phyloP scores from a whole-genome alignment of 148 eudicot genomes.

The Chenopodium quinoa region DNA sequence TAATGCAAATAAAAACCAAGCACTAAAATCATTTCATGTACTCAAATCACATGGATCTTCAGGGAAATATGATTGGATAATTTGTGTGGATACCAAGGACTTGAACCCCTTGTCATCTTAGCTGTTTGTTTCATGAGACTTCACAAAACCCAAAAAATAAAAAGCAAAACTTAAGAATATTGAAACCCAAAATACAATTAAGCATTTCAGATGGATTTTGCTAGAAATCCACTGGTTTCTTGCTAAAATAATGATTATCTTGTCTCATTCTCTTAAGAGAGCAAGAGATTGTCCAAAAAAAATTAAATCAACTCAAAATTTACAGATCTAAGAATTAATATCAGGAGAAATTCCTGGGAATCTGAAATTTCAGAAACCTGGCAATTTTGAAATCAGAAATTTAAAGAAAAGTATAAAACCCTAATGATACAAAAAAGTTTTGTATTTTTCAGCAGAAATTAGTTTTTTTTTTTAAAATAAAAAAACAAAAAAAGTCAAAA shows the following conservation, averaged over 20 bases:
- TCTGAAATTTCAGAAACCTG: background rate
- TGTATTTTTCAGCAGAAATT: too few relatives aligned
- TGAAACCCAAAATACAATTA: background rate
- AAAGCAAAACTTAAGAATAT: background rate
- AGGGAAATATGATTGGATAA: background rate
- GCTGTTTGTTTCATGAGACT: background rate
- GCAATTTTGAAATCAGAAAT: background rate
- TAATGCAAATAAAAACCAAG: background rate
- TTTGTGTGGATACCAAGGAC: background rate
- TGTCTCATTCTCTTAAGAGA: background rate
- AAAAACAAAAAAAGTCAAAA: too few relatives aligned
- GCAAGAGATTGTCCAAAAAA: slow-evolving; percentile 1
- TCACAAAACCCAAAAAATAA: slow-evolving; percentile 3
- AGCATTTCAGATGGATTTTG: background rate
- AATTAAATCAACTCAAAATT: background rate
- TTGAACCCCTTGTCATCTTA: background rate
- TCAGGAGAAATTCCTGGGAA: background rate
- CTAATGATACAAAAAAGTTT: slow-evolving; percentile 8
- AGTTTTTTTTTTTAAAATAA: too few relatives aligned
- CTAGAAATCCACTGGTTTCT: background rate
- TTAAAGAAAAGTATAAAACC: slow-evolving; percentile 13
- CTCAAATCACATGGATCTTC: background rate
- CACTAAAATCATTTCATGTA: background rate
- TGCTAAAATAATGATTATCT: background rate
- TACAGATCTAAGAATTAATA: slow-evolving; percentile 18